Percentiles rank a stretch among this genome's conserved stretches.
phyloP scores from a whole-genome alignment of 371 early-diverging fungal species.

The Haplosporangium sp. region DNA sequence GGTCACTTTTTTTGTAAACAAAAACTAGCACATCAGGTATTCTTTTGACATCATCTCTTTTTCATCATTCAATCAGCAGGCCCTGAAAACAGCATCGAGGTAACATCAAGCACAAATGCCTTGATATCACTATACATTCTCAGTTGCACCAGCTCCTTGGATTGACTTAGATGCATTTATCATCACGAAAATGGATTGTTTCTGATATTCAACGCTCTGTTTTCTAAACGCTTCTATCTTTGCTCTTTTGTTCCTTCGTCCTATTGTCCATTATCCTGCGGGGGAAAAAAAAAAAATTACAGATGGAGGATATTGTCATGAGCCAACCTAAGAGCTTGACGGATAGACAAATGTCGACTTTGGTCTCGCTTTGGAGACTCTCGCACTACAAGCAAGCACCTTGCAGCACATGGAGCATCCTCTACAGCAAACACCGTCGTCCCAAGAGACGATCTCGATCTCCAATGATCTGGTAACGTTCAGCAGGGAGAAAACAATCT shows the following conservation, averaged over 20 bases:
- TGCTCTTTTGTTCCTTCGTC: neutral
- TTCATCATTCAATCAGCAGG: too few species aligned
- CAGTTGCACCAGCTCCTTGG: too few species aligned
- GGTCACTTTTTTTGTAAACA: too few species aligned
- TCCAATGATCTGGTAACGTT: conserved; percentile 41
- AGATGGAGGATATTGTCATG: conserved; percentile 32
- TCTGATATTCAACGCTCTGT: neutral
- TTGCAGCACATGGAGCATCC: conserved; percentile 52
- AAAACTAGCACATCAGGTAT: too few species aligned
- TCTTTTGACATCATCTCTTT: too few species aligned
- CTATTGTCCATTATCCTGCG: neutral
- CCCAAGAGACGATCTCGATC: conserved; percentile 15
- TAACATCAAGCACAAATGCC: too few species aligned
- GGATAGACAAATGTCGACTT: conserved; percentile 25
- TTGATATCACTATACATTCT: too few species aligned
- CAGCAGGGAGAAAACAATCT: neutral
- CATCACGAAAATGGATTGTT: too few species aligned
- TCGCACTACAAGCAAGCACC: conserved; percentile 45
- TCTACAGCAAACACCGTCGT: conserved; percentile 27
- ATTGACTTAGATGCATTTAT: too few species aligned
- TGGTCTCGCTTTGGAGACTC: conserved; percentile 38
- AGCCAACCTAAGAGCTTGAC: conserved; percentile 25
- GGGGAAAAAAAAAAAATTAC: neutral
- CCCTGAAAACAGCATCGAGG: too few species aligned
- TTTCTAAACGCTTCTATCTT: neutral